phyloP scores from a whole-genome alignment of 257 asterid genomes.

The Pogostemon cablin region DNA sequence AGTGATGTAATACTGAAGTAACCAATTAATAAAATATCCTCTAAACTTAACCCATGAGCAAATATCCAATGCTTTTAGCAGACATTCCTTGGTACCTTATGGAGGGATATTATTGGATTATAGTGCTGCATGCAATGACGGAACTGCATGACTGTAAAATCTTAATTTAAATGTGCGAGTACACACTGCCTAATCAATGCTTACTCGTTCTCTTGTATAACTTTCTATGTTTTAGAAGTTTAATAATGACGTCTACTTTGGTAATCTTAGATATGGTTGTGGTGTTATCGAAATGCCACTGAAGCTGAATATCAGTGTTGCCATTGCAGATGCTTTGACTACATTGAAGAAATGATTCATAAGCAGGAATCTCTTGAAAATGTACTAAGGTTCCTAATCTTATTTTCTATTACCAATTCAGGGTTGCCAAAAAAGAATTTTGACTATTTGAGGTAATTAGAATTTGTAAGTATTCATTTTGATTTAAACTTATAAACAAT shows the following conservation, averaged over 20 bases:
- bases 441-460: conserved; percentile 87
- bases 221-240: not conserved
- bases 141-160: not conserved
- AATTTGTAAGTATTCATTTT: conserved; percentile 1
- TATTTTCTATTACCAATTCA: conserved; percentile 88
- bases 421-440: conserved; percentile 83
- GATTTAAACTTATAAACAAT: not conserved
- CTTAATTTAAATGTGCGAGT: not conserved
- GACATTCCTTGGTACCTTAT: not conserved
- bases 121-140: not conserved
- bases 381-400: conserved; percentile 79
- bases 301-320: conserved; percentile 28
- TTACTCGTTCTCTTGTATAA: not conserved
- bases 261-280: not conserved
- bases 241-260: not conserved
- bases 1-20: not conserved
- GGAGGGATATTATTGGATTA: not conserved
- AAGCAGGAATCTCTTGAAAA: conserved; percentile 86
- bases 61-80: not conserved
- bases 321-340: conserved; percentile 80
- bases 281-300: conserved; percentile 17
- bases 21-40: not conserved
- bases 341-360: conserved; percentile 93
- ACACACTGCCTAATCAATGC: too few relatives aligned
- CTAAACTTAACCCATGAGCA: not conserved